A percentile compares a stretch with the other conserved stretches of the same genome.
Evolutionary conservation across 192 early-diverging fungal species (phyloP).

Genomic region (Coemansia sp.): DNA sequence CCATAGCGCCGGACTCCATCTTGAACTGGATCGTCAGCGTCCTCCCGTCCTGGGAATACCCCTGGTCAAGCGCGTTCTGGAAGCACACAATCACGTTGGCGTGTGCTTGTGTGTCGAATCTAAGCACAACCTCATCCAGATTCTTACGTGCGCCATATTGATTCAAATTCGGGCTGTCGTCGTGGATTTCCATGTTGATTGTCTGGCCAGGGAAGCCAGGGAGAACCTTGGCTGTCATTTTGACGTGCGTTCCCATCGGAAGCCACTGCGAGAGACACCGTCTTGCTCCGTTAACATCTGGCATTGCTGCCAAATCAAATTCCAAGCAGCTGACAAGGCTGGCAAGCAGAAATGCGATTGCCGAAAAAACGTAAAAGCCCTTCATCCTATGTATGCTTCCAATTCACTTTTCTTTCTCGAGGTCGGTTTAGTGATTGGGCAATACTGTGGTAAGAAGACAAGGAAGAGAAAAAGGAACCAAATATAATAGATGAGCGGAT

Average conservation of each 20-base stretch:
- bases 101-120: constrained; percentile 85
- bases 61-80: constrained; percentile 67
- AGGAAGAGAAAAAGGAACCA: neutral
- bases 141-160: constrained; percentile 69
- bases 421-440: no score
- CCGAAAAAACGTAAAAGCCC: constrained; percentile 14
- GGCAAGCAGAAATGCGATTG: constrained; percentile 14
- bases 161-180: constrained; percentile 69
- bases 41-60: constrained; percentile 50
- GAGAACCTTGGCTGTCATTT: constrained; percentile 67
- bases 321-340: constrained; percentile 61
- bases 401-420: neutral
- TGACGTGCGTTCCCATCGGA: constrained; percentile 66
- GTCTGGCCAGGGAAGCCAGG: constrained; percentile 70
- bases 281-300: constrained; percentile 39
- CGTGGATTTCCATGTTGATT: constrained; percentile 64
- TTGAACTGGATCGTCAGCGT: constrained; percentile 70
- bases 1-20: constrained; percentile 83
- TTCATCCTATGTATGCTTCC: constrained; percentile 17
- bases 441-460: no score
- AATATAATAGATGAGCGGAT: constrained; percentile 8
- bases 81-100: constrained; percentile 86
- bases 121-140: constrained; percentile 63
- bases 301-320: constrained; percentile 72
- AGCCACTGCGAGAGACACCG: constrained; percentile 83